Base-by-base conservation (phyloP, 2,329 filamentous ascomycete genomes). In the Kalaharituber pfeilii region DNA sequence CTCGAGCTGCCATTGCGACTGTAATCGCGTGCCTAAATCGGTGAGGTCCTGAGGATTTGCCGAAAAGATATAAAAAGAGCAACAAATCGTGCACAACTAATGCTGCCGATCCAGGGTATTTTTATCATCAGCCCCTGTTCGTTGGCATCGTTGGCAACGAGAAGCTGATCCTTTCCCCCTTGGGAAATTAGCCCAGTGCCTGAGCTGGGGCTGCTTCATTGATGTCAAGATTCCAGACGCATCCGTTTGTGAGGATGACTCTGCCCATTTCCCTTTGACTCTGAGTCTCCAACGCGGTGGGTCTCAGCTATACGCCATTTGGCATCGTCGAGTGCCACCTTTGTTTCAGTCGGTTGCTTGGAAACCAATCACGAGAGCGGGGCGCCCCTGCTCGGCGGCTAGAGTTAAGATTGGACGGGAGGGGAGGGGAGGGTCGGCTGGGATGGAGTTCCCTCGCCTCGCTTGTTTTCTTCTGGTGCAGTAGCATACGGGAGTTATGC, bases 331-430 rank as follows among this genome's bases (percentile, higher is more conserved):
- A 22, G 15, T 47, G 5, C 42, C 42, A 47, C 11, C 22, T 4
- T 47, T 13, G 42, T 47, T 47, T 47, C 42, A 47, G 18, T 47
- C 42, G 13, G 42, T 25, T 47, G 42, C 15, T 22, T 25, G 42
- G 42, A 47, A 47, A 47, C 42, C 42, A 47, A 47, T 47, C 42
- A 47, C 13, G 42, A 47, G 25, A 47, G 42, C 42, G 42, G 42
- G 39, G 42, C 15, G 13, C 4, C 42, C 42, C 42, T 47, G 42
- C 42, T 18, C 42, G 42, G 42, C 42, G 42, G 42, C 42, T 47
- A 47, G 42, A 47, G 42, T 47, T 47, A 47, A 47, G 42, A 47
- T 47, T 47, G 42, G 42, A 45, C 11, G 20, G 42, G 20, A 20
- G 42, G 11, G 13, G 2, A 9, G 42, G 42, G 20, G 15, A 15